Conservation (phyloP, 345 rosid species). For the Carallia brachiata region DNA sequence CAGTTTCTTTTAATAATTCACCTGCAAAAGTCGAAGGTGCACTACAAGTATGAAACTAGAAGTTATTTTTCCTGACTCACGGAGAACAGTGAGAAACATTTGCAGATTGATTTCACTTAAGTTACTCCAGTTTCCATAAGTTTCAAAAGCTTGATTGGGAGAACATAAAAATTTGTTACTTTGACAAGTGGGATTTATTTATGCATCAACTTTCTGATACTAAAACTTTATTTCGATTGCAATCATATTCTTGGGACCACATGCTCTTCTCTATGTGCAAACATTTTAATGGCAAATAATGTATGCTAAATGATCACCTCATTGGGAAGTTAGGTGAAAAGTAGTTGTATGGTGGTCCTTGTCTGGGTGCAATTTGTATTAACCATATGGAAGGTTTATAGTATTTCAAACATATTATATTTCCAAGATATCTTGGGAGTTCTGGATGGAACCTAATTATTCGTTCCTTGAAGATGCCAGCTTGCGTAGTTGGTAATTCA, state of each 20-base stretch:
- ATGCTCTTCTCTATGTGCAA: slow-evolving; percentile 5
- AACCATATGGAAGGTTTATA: slow-evolving; percentile 22
- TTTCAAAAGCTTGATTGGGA: not conserved
- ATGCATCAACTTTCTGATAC: slow-evolving; percentile 10
- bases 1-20: slow-evolving; percentile 9
- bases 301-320: slow-evolving; percentile 28
- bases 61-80: not conserved
- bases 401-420: slow-evolving; percentile 5
- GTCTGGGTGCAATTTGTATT: slow-evolving; percentile 20
- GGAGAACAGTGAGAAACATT: not conserved
- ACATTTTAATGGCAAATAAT: slow-evolving; percentile 15
- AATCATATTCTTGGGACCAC: slow-evolving; percentile 14
- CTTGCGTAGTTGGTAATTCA: slow-evolving; percentile 26
- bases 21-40: not conserved
- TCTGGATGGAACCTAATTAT: slow-evolving; percentile 27
- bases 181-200: slow-evolving; percentile 15
- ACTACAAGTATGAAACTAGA: not conserved
- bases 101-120: not conserved
- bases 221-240: slow-evolving; percentile 7
- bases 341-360: slow-evolving; percentile 47
- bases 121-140: not conserved
- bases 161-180: too few species aligned
- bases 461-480: slow-evolving; percentile 33
- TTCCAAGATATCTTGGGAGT: slow-evolving; percentile 2
- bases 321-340: slow-evolving; percentile 39